phyloP scores from a whole-genome alignment of 129 eudicot genomes.

The Flaveria ramosissima region DNA sequence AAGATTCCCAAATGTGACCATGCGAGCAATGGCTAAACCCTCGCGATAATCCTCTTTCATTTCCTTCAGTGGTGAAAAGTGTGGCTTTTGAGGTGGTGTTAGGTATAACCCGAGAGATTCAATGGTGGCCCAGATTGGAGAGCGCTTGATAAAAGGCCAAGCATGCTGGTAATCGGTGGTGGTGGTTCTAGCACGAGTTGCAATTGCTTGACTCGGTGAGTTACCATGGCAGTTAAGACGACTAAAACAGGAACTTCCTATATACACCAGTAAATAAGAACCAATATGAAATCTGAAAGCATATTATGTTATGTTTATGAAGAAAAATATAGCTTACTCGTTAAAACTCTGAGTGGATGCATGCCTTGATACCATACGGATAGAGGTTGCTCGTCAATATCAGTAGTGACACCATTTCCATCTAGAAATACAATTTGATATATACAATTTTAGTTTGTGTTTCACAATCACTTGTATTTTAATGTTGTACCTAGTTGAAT shows the following conservation, averaged over 20 bases:
- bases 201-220: not conserved
- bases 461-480: not conserved
- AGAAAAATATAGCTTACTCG: constrained; percentile 25
- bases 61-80: constrained; percentile 32
- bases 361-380: constrained; percentile 35
- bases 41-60: constrained; percentile 34
- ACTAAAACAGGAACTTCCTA: constrained; percentile 18
- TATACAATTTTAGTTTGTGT: not conserved
- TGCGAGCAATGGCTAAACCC: constrained; percentile 44
- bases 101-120: constrained; percentile 33
- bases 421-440: not conserved
- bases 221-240: not conserved
- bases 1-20: constrained; percentile 39
- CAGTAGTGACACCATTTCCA: constrained; percentile 7
- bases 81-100: constrained; percentile 38
- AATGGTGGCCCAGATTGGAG: constrained; percentile 43
- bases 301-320: not conserved
- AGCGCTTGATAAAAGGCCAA: constrained; percentile 43
- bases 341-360: not conserved
- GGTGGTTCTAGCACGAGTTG: not conserved
- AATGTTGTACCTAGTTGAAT: not conserved
- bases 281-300: not conserved
- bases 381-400: constrained; percentile 37
- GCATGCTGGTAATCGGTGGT: constrained; percentile 18
- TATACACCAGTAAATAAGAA: not conserved